Evolutionary conservation across 768 basidiomycete species (phyloP), one percentile per base, ranked within the genome.

Genomic region (Suillus brevipes): DNA sequence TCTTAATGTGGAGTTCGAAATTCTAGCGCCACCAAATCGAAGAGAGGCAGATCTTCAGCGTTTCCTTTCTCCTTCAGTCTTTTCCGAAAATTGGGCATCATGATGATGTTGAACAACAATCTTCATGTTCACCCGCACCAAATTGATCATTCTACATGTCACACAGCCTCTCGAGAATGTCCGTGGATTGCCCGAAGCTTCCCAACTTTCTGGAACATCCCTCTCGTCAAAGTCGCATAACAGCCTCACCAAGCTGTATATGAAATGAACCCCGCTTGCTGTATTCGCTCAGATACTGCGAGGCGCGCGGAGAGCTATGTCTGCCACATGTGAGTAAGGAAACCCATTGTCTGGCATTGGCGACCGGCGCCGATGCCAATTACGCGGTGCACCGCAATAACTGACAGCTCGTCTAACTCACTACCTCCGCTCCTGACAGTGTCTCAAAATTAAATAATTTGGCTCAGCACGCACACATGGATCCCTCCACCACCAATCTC

Each of bases 221-320:
- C 4, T 72, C 76, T 20, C 87, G 85, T 23, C 73, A 77, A 64
- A 75, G 73, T 63, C 79, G 84, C 68, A 72, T 71, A 67, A 70
- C 7, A 58, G 67, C 58, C 81, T 90, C 63, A 73, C 77, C 3
- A 84, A 88, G 69, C 84, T 90, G 37, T 82, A 80, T 65, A 77
- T 90, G 62, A 88, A 61, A 78, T 79, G 3, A 88, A 86, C 64
- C 4, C 79, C 90, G 2, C 70, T 78, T 55, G 82, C 85, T n/a
- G 82, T 90, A 49, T 71, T 81, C 5, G 68, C 64, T 90, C 31
- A 74, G 74, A 50, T 76, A 76, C 12, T 88, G 87, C 67, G 67
- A 62, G 0, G 68, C 74, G 28, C 69, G 89, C 45, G 79, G 78
- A 67, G 80, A 80, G 55, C 69, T 90, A 20, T 83, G 83, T 67